These are phyloP conservation scores for Allomyces arbusculus DNA, from an alignment of 192 early-diverging fungal species.

Conservation along the genomic window DNA sequence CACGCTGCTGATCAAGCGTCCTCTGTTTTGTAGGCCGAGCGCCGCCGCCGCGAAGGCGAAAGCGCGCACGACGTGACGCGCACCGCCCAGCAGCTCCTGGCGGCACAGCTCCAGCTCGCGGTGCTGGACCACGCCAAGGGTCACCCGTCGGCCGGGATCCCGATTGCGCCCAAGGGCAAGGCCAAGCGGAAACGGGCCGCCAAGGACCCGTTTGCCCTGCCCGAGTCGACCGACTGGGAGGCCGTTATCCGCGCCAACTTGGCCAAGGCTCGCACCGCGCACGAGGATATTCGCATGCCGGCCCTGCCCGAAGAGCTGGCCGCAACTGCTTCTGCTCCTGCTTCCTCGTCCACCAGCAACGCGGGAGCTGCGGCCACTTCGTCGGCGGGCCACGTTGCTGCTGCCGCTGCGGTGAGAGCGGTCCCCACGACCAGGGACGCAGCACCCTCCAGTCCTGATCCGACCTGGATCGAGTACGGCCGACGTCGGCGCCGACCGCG, in stretches of 20 bases:
- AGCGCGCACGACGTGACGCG: conserved; percentile 30
- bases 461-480: no score
- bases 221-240: not conserved
- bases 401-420: no score
- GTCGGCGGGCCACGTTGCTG: no score
- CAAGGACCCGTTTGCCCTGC: conserved; percentile 17
- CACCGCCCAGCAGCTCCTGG: conserved; percentile 67
- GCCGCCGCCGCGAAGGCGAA: conserved; percentile 18
- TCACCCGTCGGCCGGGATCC: conserved; percentile 2
- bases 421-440: no score
- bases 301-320: not conserved
- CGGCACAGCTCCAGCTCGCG: conserved; percentile 51
- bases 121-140: conserved; percentile 28
- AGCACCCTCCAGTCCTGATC: no score
- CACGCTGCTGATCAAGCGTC: conserved; percentile 2
- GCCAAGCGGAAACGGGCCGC: conserved; percentile 26
- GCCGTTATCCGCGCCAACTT: no score
- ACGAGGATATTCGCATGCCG: conserved; percentile 3
- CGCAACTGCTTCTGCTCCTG: not conserved
- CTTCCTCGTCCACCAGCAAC: no score
- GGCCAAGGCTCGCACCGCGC: not conserved
- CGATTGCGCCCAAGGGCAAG: not conserved
- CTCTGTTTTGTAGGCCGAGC: conserved; percentile 13
- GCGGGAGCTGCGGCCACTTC: no score
- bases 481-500: not conserved